Percentiles rank a stretch among this genome's conserved stretches.
phyloP scores from a whole-genome alignment of 305 asterid genomes.

The Monarda citriodora region DNA sequence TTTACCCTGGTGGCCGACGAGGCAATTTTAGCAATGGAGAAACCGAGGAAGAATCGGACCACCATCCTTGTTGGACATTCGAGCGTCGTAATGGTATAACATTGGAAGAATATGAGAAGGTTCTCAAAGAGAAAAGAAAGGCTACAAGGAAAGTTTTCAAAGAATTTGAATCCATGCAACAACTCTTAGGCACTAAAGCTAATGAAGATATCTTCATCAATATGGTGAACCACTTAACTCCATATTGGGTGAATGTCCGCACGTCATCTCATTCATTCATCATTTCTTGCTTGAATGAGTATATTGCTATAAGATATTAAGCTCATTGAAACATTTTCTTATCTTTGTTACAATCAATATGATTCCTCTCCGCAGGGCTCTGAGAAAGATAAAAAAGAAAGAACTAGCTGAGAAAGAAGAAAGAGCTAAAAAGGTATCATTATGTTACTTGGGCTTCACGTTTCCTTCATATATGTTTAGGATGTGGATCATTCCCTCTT shows the following conservation, averaged over 20 bases:
- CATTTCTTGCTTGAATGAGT: not conserved
- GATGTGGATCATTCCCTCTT: too few relatives aligned
- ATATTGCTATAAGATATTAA: not conserved
- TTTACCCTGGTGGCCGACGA: conserved; percentile 65
- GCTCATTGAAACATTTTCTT: not conserved
- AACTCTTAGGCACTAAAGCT: conserved; percentile 67
- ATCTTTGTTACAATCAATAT: not conserved
- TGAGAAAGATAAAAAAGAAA: conserved; percentile 77
- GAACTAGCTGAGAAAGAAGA: conserved; percentile 86
- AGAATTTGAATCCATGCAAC: conserved; percentile 83
- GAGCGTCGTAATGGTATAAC: conserved; percentile 96
- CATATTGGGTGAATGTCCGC: not conserved
- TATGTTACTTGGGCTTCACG: too few relatives aligned
- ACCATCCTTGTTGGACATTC: conserved; percentile 52
- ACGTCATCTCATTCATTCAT: not conserved
- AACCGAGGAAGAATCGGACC: conserved; percentile 48
- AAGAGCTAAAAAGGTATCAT: conserved; percentile 74
- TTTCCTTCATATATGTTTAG: too few relatives aligned
- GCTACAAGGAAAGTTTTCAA: conserved; percentile 74
- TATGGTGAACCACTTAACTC: conserved; percentile 50
- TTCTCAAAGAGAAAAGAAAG: conserved; percentile 83
- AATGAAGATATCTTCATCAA: conserved; percentile 72
- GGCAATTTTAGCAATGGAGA: conserved; percentile 78
- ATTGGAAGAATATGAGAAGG: conserved; percentile 89
- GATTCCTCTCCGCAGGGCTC: conserved; percentile 49